Base-by-base conservation (phyloP, 805 yeast species). In the Teunomyces stri region DNA sequence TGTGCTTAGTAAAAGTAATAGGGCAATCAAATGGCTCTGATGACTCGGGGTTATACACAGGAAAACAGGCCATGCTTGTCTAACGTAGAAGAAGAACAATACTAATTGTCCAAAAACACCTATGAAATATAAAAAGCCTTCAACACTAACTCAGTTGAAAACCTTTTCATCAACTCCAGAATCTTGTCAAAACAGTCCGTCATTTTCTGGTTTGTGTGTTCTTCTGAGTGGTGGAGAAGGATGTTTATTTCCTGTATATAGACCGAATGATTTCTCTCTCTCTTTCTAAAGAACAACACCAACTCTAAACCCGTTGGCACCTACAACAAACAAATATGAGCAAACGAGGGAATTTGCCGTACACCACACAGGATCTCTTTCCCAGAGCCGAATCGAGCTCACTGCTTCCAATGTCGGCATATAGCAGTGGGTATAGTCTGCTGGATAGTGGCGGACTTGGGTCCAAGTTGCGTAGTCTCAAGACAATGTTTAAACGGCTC, bases 281-380 rank as follows among this genome's bases (percentile, higher is more conserved):
- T 21, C 7, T 12, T 12, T 21, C 16, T 35, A 35, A 20, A 20
- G 38, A 35, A 35, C 38, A 35, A 20, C 38, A 35, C 25, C 15
- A 13, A 29, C 20, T 5, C 33, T 25, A 25, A 21, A 21, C 41
- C 34, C 34, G 27, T 12, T 9, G 22, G 15, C 15, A 13, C 20
- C n/a, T 25, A 18, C 30, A 33, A 30, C 39, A 16, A 47, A 35
- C 40, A 16, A 47, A 35, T 38, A 69, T 68, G 74, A 61, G 65
- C 49, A 69, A 70, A 51, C 58, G 76, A 44, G 62, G 65, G 46
- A 69, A 64, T 46, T 58, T 72, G 35, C 76, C 76, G 6, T 71
- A 69, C 53, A 66, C 69, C 9, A 66, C 74, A n/a, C 74, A 71
- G 54, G 76, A 72, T 48, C 58, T 72, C 27, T 68, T 70, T 45